These are phyloP conservation scores for Trichophyton schoenleinii DNA, from an alignment of 2,329 filamentous ascomycete genomes.

Conservation along the genomic window DNA sequence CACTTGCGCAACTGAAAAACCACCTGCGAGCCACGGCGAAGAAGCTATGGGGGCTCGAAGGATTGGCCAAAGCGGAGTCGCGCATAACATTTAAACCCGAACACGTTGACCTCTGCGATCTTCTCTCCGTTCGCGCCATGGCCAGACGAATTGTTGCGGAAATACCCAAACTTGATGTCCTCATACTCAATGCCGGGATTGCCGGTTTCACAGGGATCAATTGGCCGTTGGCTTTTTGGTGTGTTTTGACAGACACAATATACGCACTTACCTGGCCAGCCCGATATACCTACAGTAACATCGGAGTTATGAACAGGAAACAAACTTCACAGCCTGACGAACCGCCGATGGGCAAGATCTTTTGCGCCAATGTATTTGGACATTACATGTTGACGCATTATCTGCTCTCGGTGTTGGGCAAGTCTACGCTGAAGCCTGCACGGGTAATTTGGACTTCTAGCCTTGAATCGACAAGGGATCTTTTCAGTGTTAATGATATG, in stretches of 20 bases:
- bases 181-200: slow-evolving; percentile 79
- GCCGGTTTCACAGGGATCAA: slow-evolving; percentile 74
- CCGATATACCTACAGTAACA: slow-evolving; percentile 53
- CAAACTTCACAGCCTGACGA: slow-evolving; percentile 40
- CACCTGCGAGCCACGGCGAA: slow-evolving; percentile 41
- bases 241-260: slow-evolving; percentile 48
- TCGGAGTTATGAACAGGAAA: slow-evolving; percentile 42
- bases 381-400: slow-evolving; percentile 83
- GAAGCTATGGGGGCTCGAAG: neutral
- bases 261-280: slow-evolving; percentile 62
- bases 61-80: slow-evolving; percentile 11
- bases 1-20: slow-evolving; percentile 49
- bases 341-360: slow-evolving; percentile 63
- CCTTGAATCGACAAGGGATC: slow-evolving; percentile 52
- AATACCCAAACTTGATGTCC: slow-evolving; percentile 60
- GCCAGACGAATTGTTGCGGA: slow-evolving; percentile 37
- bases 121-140: slow-evolving; percentile 44
- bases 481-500: slow-evolving; percentile 57
- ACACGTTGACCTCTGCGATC: slow-evolving; percentile 44
- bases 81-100: slow-evolving; percentile 43
- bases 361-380: slow-evolving; percentile 86
- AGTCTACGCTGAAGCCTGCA: slow-evolving; percentile 35
- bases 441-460: slow-evolving; percentile 81
- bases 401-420: slow-evolving; percentile 58
- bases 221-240: slow-evolving; percentile 50